Evolutionary conservation across 2,329 filamentous ascomycete species (phyloP).

Genomic region (Didymella segeticola): DNA sequence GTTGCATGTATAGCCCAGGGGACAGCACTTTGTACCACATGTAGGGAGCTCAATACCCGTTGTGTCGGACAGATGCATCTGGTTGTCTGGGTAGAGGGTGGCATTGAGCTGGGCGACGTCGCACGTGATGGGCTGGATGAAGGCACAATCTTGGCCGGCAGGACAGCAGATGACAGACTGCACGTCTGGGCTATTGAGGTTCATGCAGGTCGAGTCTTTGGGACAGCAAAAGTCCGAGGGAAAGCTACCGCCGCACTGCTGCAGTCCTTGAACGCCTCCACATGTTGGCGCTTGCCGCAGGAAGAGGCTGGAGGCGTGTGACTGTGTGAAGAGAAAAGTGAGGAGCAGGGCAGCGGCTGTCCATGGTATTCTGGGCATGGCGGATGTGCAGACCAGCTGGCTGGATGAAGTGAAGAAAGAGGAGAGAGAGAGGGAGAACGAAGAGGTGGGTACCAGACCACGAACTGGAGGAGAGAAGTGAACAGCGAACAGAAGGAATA

Average conservation of each 20-base stretch:
- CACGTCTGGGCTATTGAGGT: constrained; percentile 63
- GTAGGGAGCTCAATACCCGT: constrained; percentile 58
- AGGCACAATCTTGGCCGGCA: constrained; percentile 61
- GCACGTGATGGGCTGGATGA: constrained; percentile 70
- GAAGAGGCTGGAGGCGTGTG: constrained; percentile 39
- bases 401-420: constrained; percentile 4
- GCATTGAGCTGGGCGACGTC: constrained; percentile 68
- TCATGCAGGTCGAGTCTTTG: constrained; percentile 60
- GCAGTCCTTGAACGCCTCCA: constrained; percentile 55
- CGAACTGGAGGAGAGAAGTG: constrained; percentile 2
- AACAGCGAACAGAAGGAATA: too few species aligned
- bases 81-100: constrained; percentile 61
- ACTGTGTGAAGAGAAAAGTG: constrained; percentile 31
- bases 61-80: constrained; percentile 71
- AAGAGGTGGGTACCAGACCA: constrained; percentile 13
- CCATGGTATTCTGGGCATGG: constrained; percentile 45
- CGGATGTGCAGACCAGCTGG: constrained; percentile 9
- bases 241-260: constrained; percentile 62
- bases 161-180: constrained; percentile 78
- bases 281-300: constrained; percentile 54
- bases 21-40: constrained; percentile 71
- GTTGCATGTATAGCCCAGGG: constrained; percentile 73
- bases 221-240: constrained; percentile 74
- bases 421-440: too few species aligned
- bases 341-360: constrained; percentile 43